Evolutionary conservation across 805 yeast genomes (phyloP), one percentile per base, ranked within the genome.

Genomic region (Starmera dryadoides): DNA sequence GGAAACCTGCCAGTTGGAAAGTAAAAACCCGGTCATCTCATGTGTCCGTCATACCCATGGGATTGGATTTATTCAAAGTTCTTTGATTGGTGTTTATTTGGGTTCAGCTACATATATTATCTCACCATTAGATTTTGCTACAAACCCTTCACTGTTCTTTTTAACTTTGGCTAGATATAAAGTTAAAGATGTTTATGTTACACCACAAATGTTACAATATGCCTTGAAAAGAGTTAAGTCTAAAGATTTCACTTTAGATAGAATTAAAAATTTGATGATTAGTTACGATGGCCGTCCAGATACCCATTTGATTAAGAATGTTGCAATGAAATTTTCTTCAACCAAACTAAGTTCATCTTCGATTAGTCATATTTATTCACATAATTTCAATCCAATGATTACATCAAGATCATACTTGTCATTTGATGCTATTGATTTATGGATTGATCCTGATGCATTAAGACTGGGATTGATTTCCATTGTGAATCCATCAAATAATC

Each of bases 401-500:
- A 70, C 95, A 0, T 73, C 95, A 1, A 68, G 98, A 38, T 86
- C 96, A 2, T 89, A 87, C 58, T 71, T 91, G 71, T 79, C 88
- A 7, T 79, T 87, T 38, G 95, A 91, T 14, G 95, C 96, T 1
- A 81, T 86, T 17, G 93, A 86, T 46, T 58, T 93, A 19, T 87
- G 82, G 71, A 67, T 93, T 37, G 98, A 93, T 54, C 88, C 95
- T 0, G 68, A 82, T 35, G 91, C 95, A 0, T 68, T 93, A 42
- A 72, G 97, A n/a, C 91, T 87, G 45, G 98, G 99, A 3, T 77
- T 81, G 39, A 73, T 93, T 2, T 78, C 84, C 17, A 71, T 85
- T 20, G 89, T 87, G 6, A 82, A 85, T 48, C 91, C 87, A 10
- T 74, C 74, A 4, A 83, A 77, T 45, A 70, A 70, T 20, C 80